Percentiles rank a stretch among this genome's conserved stretches.
Evolutionary conservation across 2,329 filamentous ascomycete genomes (phyloP).

Genomic region (Talaromyces sp.): DNA sequence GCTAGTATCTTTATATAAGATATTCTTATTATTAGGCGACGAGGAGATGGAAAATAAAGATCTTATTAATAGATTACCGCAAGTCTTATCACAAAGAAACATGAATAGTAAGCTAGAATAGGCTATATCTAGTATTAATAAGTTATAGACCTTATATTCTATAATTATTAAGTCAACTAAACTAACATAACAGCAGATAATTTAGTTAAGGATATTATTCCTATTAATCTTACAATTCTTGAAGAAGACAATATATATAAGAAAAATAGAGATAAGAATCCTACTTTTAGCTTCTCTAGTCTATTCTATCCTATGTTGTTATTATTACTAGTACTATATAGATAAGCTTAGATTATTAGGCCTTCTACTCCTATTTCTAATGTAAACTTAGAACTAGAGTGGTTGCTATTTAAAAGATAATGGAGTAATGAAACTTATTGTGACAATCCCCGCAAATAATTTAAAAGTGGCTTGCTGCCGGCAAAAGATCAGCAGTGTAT

Average conservation of each 20-base stretch:
- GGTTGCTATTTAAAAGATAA: neutral
- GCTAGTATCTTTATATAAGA: neutral
- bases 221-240: neutral
- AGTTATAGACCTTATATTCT: neutral
- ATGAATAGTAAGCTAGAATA: neutral
- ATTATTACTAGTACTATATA: no score
- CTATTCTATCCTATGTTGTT: no score
- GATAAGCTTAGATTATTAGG: no score
- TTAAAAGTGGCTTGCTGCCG: neutral
- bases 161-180: neutral
- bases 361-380: no score
- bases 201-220: neutral
- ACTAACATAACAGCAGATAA: neutral
- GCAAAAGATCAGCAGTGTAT: neutral
- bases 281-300: no score
- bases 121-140: neutral
- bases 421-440: neutral
- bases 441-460: neutral
- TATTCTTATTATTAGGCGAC: neutral
- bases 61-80: neutral
- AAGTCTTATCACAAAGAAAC: neutral
- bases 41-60: neutral
- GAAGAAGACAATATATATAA: no score
- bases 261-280: no score
- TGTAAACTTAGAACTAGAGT: neutral